A percentile compares a stretch with the other conserved stretches of the same genome.
Conservation (phyloP, 2,329 filamentous ascomycete species). For the Sporothrix mexicana region DNA sequence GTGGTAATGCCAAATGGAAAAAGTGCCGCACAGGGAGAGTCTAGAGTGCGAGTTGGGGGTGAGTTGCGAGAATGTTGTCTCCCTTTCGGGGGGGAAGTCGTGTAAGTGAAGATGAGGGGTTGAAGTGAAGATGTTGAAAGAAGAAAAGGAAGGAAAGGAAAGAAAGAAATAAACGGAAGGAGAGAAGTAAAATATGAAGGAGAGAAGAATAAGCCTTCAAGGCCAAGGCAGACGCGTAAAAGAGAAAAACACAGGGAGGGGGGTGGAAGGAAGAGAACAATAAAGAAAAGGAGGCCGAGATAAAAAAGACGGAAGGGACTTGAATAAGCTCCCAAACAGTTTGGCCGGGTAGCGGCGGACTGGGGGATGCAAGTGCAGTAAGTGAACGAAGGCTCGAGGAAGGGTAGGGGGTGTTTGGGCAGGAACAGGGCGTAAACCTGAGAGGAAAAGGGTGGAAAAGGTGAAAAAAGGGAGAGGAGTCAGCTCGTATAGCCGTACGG, state of each 20-base stretch:
- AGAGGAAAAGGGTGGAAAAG: not conserved
- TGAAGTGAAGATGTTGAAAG: not conserved
- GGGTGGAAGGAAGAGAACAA: not conserved
- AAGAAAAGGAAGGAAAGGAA: not conserved
- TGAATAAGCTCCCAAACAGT: slow-evolving; percentile 18
- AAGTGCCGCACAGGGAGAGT: not conserved
- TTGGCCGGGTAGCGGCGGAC: not conserved
- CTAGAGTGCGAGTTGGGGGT: not conserved
- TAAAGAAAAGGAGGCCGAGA: not conserved
- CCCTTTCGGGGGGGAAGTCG: slow-evolving; percentile 19
- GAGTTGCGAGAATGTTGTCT: slow-evolving; percentile 8
- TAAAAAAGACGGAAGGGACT: slow-evolving; percentile 5
- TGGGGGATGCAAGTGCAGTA: not conserved
- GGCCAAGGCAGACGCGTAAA: not conserved
- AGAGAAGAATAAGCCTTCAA: not conserved
- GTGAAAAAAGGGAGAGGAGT: not conserved
- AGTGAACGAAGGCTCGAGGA: not conserved
- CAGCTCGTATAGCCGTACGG: slow-evolving; percentile 14
- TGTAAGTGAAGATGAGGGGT: not conserved
- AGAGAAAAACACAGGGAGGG: not conserved
- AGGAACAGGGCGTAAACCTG: too few relatives aligned
- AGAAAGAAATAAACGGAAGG: not conserved
- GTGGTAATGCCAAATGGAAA: slow-evolving; percentile 21
- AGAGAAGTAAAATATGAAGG: not conserved
- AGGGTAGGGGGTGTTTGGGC: not conserved